Conservation (phyloP, 805 yeast genomes). For the Hanseniaspora guilliermondii region DNA sequence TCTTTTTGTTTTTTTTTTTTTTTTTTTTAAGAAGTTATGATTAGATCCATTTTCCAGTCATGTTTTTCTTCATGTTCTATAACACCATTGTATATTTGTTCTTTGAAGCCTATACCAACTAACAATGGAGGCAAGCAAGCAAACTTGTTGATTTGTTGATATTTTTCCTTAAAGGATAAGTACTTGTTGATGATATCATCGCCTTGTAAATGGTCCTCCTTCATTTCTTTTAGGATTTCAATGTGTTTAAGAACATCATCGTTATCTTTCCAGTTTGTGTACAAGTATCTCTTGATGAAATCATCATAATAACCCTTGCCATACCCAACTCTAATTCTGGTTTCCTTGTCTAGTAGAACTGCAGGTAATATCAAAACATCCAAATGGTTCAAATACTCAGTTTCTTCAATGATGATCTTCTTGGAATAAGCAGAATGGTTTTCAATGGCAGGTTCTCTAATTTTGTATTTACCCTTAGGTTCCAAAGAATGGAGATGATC, state of each 20-base stretch:
- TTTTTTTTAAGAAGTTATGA: conserved; percentile 20
- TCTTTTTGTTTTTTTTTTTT: background rate
- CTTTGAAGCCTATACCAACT: conserved; percentile 24
- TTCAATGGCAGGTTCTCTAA: conserved; percentile 50
- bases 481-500: conserved; percentile 35
- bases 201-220: conserved; percentile 14
- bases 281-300: conserved; percentile 40
- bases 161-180: background rate
- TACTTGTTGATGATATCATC: conserved; percentile 16
- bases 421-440: conserved; percentile 21
- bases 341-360: conserved; percentile 45
- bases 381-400: conserved; percentile 24
- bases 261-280: conserved; percentile 16
- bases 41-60: conserved; percentile 25
- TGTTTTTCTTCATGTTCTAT: conserved; percentile 23
- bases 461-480: conserved; percentile 57
- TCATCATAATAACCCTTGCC: conserved; percentile 92
- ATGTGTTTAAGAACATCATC: background rate
- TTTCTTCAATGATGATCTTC: conserved; percentile 22
- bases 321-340: conserved; percentile 60
- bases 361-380: conserved; percentile 79
- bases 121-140: conserved; percentile 19
- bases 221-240: background rate
- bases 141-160: background rate
- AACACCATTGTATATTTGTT: conserved; percentile 20